These are phyloP conservation scores for Catharanthus roseus DNA, from an alignment of 257 asterid species.

Conservation along the genomic window DNA sequence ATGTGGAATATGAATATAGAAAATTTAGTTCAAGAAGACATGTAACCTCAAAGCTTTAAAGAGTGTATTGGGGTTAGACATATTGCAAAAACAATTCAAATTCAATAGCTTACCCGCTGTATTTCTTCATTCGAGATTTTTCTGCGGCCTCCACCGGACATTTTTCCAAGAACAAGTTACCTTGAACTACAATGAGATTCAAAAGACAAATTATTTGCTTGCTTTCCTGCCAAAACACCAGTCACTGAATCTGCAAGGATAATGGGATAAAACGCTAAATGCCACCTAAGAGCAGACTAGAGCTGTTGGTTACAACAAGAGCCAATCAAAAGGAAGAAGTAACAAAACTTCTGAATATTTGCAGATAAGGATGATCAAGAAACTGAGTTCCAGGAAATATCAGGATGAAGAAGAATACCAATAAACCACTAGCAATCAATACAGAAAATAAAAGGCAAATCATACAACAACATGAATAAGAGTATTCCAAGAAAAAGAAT, in stretches of 20 bases:
- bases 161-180: constrained; percentile 17
- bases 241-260: constrained; percentile 2
- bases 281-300: constrained; percentile 9
- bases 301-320: background rate
- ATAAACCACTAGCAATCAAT: background rate
- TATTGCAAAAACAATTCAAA: background rate
- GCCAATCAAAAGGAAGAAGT: background rate
- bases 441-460: background rate
- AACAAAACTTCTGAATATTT: background rate
- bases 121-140: constrained; percentile 42
- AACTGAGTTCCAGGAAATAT: background rate
- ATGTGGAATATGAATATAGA: background rate
- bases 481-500: background rate
- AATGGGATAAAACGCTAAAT: background rate
- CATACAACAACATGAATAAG: background rate
- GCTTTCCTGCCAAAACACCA: background rate
- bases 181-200: background rate
- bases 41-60: background rate
- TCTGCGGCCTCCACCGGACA: constrained; percentile 53
- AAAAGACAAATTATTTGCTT: background rate
- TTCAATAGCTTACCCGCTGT: constrained; percentile 44
- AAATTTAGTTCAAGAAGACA: background rate
- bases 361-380: background rate
- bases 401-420: background rate
- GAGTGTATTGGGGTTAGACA: background rate